These are phyloP conservation scores for Medicago lupulina DNA, from an alignment of 306 rosid genomes.

Conservation along the genomic window DNA sequence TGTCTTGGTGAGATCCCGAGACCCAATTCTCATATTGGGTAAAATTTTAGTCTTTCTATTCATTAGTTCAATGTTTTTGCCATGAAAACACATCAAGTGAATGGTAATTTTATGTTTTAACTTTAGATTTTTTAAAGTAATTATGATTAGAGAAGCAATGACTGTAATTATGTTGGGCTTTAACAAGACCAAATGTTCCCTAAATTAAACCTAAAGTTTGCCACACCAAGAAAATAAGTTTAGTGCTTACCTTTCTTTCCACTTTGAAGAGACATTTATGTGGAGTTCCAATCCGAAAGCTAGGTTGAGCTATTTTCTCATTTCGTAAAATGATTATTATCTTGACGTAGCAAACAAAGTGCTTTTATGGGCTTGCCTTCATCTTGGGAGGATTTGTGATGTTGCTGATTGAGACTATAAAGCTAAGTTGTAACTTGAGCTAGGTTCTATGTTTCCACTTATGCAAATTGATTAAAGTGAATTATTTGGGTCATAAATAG, in stretches of 20 bases:
- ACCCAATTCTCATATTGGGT: neutral
- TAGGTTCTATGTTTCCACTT: constrained; percentile 48
- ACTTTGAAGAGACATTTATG: constrained; percentile 46
- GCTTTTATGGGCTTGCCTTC: constrained; percentile 50
- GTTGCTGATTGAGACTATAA: constrained; percentile 39
- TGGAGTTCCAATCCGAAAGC: constrained; percentile 41
- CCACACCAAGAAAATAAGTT: constrained; percentile 40
- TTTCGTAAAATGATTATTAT: constrained; percentile 29
- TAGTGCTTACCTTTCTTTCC: constrained; percentile 43
- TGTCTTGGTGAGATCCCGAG: no score
- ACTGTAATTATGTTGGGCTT: constrained; percentile 60
- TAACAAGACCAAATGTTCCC: constrained; percentile 65
- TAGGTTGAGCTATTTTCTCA: constrained; percentile 20
- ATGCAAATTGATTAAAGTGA: constrained; percentile 22
- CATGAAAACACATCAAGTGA: neutral
- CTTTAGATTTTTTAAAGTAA: neutral
- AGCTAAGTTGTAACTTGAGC: constrained; percentile 38
- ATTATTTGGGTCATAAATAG: constrained; percentile 23
- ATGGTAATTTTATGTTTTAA: neutral
- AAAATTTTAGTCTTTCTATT: neutral
- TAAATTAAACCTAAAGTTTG: constrained; percentile 17
- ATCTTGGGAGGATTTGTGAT: constrained; percentile 40
- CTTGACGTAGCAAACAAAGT: constrained; percentile 33
- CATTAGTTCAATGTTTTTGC: neutral
- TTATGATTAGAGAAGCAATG: neutral